Evolutionary conservation across 306 rosid species (phyloP).

Genomic region (Argentina anserina): DNA sequence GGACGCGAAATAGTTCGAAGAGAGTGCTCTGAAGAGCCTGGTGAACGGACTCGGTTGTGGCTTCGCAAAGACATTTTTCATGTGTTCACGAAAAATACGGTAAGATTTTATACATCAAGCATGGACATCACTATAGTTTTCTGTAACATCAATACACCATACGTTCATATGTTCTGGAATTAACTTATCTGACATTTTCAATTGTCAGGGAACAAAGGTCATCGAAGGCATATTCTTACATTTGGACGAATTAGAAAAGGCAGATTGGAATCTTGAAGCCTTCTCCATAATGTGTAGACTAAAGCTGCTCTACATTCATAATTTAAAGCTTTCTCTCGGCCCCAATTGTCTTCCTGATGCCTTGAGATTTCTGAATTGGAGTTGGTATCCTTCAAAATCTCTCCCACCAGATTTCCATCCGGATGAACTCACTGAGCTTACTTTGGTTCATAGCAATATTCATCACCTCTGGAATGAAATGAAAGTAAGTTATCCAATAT

Average conservation of each 20-base stretch:
- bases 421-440: not conserved
- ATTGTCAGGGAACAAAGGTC: not conserved
- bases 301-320: not conserved
- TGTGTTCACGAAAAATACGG: slow-evolving; percentile 19
- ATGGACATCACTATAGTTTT: not conserved
- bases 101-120: not conserved
- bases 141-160: not conserved
- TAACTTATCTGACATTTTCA: not conserved
- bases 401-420: slow-evolving; percentile 4
- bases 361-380: slow-evolving; percentile 6
- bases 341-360: not conserved
- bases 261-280: not conserved
- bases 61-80: slow-evolving; percentile 14
- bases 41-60: slow-evolving; percentile 25
- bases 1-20: slow-evolving; percentile 24
- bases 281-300: not conserved
- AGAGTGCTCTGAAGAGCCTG: not conserved
- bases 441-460: not conserved
- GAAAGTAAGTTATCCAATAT: not conserved
- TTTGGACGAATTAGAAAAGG: not conserved
- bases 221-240: not conserved
- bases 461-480: not conserved
- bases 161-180: not conserved
- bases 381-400: slow-evolving; percentile 9
- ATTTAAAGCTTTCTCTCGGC: not conserved